phyloP scores from a whole-genome alignment of 2,329 filamentous ascomycete species.

The Fusarium buxicola region DNA sequence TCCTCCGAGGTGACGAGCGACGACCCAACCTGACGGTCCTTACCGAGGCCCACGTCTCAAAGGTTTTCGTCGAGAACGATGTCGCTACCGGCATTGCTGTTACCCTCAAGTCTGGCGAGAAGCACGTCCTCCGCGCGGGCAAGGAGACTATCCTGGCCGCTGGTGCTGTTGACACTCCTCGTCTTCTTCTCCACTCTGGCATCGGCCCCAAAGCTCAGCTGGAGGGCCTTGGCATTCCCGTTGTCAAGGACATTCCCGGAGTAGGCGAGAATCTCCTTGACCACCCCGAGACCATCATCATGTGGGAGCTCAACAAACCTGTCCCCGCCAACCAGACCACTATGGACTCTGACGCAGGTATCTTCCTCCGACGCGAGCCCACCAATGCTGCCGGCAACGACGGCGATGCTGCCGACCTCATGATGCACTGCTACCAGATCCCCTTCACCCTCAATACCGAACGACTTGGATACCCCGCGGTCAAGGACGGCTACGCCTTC shows the following conservation, averaged over 20 bases:
- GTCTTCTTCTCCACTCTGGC: constrained; percentile 69
- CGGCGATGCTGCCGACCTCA: constrained; percentile 83
- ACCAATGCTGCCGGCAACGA: constrained; percentile 75
- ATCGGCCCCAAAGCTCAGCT: constrained; percentile 67
- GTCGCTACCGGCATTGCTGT: constrained; percentile 80
- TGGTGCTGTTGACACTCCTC: constrained; percentile 84
- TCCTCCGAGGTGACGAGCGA: constrained; percentile 84
- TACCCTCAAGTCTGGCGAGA: constrained; percentile 65
- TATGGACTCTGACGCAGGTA: constrained; percentile 90
- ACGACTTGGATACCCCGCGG: constrained; percentile 75
- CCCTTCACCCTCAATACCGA: constrained; percentile 89
- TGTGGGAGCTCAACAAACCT: constrained; percentile 83
- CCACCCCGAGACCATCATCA: constrained; percentile 70
- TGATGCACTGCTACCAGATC: constrained; percentile 98
- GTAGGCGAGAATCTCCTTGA: constrained; percentile 72
- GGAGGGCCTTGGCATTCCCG: constrained; percentile 62
- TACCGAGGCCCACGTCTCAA: constrained; percentile 89
- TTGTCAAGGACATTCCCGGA: constrained; percentile 68
- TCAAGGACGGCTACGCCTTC: constrained; percentile 81
- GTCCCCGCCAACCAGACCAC: constrained; percentile 83
- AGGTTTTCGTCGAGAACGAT: constrained; percentile 77
- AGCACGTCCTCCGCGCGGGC: constrained; percentile 70
- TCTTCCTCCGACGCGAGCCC: constrained; percentile 84
- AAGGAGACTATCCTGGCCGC: constrained; percentile 84
- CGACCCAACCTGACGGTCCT: constrained; percentile 86